Evolutionary conservation across 139 green algal genomes (phyloP).

Genomic region (Dunaliella primolecta): DNA sequence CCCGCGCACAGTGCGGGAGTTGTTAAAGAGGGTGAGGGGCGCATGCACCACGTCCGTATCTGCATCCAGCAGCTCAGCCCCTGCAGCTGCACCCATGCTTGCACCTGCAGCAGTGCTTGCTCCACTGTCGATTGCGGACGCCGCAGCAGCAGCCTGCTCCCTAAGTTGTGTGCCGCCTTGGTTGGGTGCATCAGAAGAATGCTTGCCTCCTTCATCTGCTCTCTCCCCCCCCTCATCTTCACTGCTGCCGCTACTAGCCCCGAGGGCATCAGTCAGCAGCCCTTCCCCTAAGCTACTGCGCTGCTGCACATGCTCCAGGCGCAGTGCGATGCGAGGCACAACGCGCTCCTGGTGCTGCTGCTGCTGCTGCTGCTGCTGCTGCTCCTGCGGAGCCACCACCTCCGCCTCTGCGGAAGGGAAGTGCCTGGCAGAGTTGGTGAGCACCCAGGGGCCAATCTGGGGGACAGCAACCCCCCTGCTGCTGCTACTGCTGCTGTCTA

Average conservation of each 20-base stretch:
- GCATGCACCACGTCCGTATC: background rate
- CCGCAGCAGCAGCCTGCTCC: background rate
- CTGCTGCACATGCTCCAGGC: slow-evolving; percentile 24
- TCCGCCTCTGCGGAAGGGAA: slow-evolving; percentile 18
- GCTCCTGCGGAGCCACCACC: background rate
- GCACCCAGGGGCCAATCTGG: slow-evolving; percentile 9
- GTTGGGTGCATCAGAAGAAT: too few relatives aligned
- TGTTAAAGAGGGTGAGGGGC: slow-evolving; percentile 16
- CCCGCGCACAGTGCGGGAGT: slow-evolving; percentile 9
- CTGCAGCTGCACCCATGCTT: background rate
- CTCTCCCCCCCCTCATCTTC: background rate
- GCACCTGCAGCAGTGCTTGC: background rate
- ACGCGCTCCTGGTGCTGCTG: background rate
- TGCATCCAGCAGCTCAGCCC: background rate
- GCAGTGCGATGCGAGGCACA: slow-evolving; percentile 5
- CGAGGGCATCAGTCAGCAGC: background rate
- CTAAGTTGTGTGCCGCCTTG: background rate
- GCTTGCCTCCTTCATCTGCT: too few relatives aligned
- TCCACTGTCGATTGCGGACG: background rate
- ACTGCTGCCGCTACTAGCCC: background rate
- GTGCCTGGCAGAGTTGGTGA: slow-evolving; percentile 16
- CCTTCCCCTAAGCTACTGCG: slow-evolving; percentile 3
- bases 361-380: background rate
- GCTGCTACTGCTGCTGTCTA: background rate
- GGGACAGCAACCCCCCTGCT: background rate